Conservation (phyloP, 176 grass and related monocot species). For the Saccharum officinarum region DNA sequence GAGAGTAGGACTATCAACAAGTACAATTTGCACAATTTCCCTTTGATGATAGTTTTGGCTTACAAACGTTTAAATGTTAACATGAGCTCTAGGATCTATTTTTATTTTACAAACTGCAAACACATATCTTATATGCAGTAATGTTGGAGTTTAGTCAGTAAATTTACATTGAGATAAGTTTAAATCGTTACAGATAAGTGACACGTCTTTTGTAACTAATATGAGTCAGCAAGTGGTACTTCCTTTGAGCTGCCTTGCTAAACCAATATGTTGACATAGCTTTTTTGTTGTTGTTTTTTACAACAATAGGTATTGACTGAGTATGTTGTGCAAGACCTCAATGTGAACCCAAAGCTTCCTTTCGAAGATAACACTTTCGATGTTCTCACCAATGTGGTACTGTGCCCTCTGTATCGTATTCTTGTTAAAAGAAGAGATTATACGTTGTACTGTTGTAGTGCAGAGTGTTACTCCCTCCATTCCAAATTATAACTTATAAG, state of each 20-base stretch:
- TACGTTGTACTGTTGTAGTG: not conserved
- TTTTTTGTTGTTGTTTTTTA: not conserved
- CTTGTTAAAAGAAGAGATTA: not conserved
- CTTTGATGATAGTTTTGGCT: not conserved
- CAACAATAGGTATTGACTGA: constrained; percentile 73
- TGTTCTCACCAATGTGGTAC: constrained; percentile 97
- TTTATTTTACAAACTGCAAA: not conserved
- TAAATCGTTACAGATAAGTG: not conserved
- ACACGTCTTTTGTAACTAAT: not conserved
- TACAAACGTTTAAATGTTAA: not conserved
- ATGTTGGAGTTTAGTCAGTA: not conserved
- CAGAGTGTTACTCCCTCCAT: not conserved
- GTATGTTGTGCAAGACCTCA: constrained; percentile 96
- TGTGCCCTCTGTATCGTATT: not conserved
- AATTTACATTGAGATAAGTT: not conserved
- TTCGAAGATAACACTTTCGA: constrained; percentile 85
- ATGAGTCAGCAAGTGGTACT: not conserved
- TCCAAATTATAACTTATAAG: too few species aligned
- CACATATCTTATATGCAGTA: not conserved
- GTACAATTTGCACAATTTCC: not conserved
- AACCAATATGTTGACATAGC: not conserved
- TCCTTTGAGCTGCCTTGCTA: not conserved
- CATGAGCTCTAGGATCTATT: not conserved
- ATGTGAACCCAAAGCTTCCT: constrained; percentile 80
- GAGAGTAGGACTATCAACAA: not conserved